A percentile compares a stretch with the other conserved stretches of the same genome.
Evolutionary conservation across 192 early-diverging fungal species (phyloP).

Genomic region (Endogone sp.): DNA sequence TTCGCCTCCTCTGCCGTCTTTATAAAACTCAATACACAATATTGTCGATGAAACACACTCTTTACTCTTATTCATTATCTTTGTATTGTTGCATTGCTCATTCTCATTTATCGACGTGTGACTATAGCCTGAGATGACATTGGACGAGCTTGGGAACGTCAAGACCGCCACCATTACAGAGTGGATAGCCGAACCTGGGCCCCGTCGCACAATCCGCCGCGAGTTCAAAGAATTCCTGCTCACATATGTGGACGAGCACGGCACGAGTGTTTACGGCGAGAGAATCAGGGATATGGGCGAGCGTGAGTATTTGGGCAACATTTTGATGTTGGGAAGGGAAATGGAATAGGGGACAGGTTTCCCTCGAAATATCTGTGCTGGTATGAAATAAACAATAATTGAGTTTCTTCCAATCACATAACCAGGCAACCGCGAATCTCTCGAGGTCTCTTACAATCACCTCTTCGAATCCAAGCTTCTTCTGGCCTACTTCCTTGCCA

Average conservation of each 20-base stretch:
- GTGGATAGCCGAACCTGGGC: conserved; percentile 83
- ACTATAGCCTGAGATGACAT: conserved; percentile 53
- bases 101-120: conserved; percentile 12
- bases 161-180: conserved; percentile 77
- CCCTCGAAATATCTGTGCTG: too few species aligned
- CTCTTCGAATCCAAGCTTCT: conserved; percentile 74
- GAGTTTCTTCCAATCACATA: too few species aligned
- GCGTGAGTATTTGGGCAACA: conserved; percentile 12
- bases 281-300: conserved; percentile 82
- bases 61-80: not conserved
- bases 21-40: too few species aligned
- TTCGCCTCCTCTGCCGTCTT: too few species aligned
- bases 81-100: conserved; percentile 8
- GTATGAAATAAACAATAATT: too few species aligned
- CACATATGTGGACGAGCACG: conserved; percentile 79
- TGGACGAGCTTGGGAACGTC: conserved; percentile 80
- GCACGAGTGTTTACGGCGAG: conserved; percentile 91
- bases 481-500: conserved; percentile 86
- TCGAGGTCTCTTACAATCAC: conserved; percentile 86
- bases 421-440: conserved; percentile 67
- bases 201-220: conserved; percentile 74
- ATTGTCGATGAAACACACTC: too few species aligned
- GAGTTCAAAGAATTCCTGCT: conserved; percentile 90
- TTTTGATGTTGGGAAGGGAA: too few species aligned
- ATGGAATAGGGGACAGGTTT: too few species aligned